phyloP scores from a whole-genome alignment of 2,329 filamentous ascomycete species.

The Ophiostoma fasciatum region DNA sequence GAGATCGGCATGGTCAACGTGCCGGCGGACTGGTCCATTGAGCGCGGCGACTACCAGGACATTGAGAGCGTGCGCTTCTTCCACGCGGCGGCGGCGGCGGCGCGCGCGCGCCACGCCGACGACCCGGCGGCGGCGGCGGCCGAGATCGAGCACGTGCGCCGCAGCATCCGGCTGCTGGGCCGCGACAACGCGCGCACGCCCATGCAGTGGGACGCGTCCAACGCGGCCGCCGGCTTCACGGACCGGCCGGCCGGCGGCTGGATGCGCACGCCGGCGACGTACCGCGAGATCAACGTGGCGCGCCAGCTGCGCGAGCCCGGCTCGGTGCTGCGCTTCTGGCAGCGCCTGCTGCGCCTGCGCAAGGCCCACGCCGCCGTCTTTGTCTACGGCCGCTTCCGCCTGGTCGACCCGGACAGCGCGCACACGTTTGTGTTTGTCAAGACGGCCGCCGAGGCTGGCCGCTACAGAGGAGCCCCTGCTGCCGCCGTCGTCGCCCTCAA shows the following conservation, averaged over 20 bases:
- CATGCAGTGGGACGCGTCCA: conserved; percentile 46
- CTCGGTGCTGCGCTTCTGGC: conserved; percentile 48
- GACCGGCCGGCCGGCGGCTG: conserved; percentile 28
- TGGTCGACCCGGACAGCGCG: conserved; percentile 26
- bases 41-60: conserved; percentile 30
- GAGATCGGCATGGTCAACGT: conserved; percentile 45
- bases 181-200: conserved; percentile 54
- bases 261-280: conserved; percentile 49
- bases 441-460: conserved; percentile 11
- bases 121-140: conserved; percentile 25
- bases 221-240: conserved; percentile 42
- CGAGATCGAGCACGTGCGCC: conserved; percentile 18
- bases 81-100: conserved; percentile 2
- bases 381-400: conserved; percentile 41
- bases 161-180: no score
- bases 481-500: conserved; percentile 24
- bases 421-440: conserved; percentile 31
- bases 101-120: conserved; percentile 11
- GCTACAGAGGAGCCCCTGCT: conserved; percentile 2
- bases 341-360: conserved; percentile 35
- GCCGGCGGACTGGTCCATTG: conserved; percentile 31
- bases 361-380: conserved; percentile 43
- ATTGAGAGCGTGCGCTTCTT: conserved; percentile 33
- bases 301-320: conserved; percentile 26
- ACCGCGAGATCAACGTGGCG: conserved; percentile 38